Conservation (phyloP, 2,329 filamentous ascomycete species). For the Aureobasidium sp. region DNA sequence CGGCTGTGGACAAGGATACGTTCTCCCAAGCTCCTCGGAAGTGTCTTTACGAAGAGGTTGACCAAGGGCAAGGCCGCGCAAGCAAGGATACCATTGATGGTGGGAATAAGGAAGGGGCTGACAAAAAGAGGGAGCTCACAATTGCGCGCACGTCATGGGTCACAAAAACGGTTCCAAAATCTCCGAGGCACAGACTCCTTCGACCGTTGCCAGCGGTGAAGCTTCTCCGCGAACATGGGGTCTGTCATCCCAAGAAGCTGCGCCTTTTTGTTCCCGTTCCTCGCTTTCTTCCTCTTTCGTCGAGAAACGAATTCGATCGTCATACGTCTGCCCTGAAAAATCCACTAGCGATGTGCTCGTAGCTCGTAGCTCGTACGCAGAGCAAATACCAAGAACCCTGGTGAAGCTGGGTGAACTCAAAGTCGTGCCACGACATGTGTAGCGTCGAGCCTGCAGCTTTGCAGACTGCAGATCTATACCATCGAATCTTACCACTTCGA, state of each 20-base stretch:
- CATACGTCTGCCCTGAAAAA: neutral
- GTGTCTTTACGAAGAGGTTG: neutral
- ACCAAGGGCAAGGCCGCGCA: neutral
- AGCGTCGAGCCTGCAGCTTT: neutral
- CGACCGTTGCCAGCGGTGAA: neutral
- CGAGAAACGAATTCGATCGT: neutral
- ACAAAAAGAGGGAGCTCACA: neutral
- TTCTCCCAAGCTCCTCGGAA: neutral
- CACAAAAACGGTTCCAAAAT: neutral
- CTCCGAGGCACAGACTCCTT: neutral
- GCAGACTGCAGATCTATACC: neutral
- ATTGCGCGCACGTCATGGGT: neutral
- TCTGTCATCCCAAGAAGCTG: neutral
- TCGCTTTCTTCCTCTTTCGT: neutral
- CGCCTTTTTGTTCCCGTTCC: neutral
- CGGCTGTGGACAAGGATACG: neutral
- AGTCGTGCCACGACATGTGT: slow-evolving; percentile 5
- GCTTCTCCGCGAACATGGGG: neutral
- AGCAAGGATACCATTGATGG: neutral
- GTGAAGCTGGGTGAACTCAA: neutral
- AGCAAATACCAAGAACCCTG: neutral
- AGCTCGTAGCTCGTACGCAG: neutral
- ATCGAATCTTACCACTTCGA: neutral
- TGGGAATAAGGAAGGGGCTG: neutral
- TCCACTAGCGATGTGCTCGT: neutral